These are phyloP conservation scores for Skeletonema menzelii DNA, from an alignment of 108 stramenopile species.

Conservation along the genomic window DNA sequence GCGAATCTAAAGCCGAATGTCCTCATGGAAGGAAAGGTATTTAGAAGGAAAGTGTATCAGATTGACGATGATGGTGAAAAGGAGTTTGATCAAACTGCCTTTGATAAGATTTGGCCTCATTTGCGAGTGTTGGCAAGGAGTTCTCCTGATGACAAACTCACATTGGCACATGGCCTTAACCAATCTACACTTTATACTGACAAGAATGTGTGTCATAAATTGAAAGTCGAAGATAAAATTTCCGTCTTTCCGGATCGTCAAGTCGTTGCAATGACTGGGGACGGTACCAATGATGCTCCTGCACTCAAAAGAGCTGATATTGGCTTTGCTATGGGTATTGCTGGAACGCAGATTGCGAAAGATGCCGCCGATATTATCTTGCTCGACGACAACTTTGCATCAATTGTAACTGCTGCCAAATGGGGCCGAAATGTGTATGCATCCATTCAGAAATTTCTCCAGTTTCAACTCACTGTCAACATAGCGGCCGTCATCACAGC, in stretches of 20 bases:
- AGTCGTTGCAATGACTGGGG: slow-evolving; percentile 98
- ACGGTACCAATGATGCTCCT: slow-evolving; percentile 99
- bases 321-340: slow-evolving; percentile 97
- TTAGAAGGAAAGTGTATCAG: slow-evolving; percentile 64
- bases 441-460: slow-evolving; percentile 97
- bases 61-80: slow-evolving; percentile 56
- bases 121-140: slow-evolving; percentile 77
- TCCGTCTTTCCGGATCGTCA: slow-evolving; percentile 84
- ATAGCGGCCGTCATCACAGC: slow-evolving; percentile 92
- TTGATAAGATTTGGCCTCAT: slow-evolving; percentile 88
- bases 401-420: slow-evolving; percentile 96
- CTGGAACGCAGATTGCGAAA: slow-evolving; percentile 97
- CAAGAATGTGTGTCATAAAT: slow-evolving; percentile 41
- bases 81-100: slow-evolving; percentile 81
- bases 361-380: slow-evolving; percentile 95
- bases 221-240: slow-evolving; percentile 57
- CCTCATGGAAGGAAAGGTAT: slow-evolving; percentile 81
- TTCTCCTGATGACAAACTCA: slow-evolving; percentile 86
- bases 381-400: slow-evolving; percentile 95
- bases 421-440: slow-evolving; percentile 98
- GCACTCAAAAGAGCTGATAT: slow-evolving; percentile 98
- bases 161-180: slow-evolving; percentile 85
- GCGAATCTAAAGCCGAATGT: slow-evolving; percentile 75
- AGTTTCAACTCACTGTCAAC: slow-evolving; percentile 98
- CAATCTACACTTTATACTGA: slow-evolving; percentile 79